Evolutionary conservation across 805 yeast species (phyloP).

Genomic region (Saccharomycopsis synnaedendra): DNA sequence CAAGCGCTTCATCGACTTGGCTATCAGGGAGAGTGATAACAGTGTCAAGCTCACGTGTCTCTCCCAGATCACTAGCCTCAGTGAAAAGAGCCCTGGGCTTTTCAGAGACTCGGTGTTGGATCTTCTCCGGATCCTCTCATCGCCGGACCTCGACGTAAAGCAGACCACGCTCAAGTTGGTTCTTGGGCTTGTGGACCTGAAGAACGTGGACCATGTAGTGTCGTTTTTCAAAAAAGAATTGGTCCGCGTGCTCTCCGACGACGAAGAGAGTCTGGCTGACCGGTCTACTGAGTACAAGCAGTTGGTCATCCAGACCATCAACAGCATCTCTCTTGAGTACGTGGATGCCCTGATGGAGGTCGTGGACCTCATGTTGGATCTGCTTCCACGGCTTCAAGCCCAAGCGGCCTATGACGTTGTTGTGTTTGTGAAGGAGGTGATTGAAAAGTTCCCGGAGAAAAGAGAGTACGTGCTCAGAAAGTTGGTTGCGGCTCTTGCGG

Average conservation of each 20-base stretch:
- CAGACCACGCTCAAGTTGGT: slow-evolving; percentile 77
- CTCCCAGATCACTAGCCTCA: slow-evolving; percentile 72
- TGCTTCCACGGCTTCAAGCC: slow-evolving; percentile 74
- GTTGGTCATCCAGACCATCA: slow-evolving; percentile 77
- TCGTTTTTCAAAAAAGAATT: slow-evolving; percentile 87
- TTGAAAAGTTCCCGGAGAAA: slow-evolving; percentile 79
- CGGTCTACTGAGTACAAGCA: slow-evolving; percentile 81
- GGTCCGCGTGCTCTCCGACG: slow-evolving; percentile 44
- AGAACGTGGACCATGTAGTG: slow-evolving; percentile 90
- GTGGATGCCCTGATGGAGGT: slow-evolving; percentile 88
- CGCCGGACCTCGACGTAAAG: slow-evolving; percentile 88
- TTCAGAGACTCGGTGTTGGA: slow-evolving; percentile 79
- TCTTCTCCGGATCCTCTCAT: slow-evolving; percentile 70
- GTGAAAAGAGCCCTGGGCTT: slow-evolving; percentile 65
- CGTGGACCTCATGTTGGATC: slow-evolving; percentile 77
- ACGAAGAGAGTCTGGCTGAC: slow-evolving; percentile 56
- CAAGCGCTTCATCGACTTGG: slow-evolving; percentile 73
- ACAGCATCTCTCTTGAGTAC: slow-evolving; percentile 77
- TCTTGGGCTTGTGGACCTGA: slow-evolving; percentile 66
- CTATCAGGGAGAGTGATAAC: slow-evolving; percentile 88
- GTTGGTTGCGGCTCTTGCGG: slow-evolving; percentile 45
- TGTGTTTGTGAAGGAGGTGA: slow-evolving; percentile 86
- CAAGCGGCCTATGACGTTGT: slow-evolving; percentile 83
- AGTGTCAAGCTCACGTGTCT: slow-evolving; percentile 88
- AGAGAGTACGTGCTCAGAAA: slow-evolving; percentile 53